A percentile compares a stretch with the other conserved stretches of the same genome.
Conservation (phyloP, 2,329 filamentous ascomycete genomes). For the Ophiostoma fasciatum region DNA sequence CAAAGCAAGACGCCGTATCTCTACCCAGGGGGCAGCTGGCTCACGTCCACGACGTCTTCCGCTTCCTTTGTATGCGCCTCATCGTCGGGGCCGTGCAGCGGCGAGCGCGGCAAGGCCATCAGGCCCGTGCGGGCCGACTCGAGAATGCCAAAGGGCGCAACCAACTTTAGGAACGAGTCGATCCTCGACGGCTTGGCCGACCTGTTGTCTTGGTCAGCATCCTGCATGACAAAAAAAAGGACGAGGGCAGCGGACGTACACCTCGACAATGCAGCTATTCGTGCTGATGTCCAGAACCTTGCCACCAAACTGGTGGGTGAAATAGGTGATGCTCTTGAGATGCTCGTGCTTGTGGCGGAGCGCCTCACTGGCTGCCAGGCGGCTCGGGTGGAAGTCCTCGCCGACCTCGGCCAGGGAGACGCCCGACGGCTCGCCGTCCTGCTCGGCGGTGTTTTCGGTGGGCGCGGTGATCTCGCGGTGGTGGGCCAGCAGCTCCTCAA, state of each 20-base stretch:
- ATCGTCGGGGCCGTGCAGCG: slow-evolving; percentile 61
- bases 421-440: slow-evolving; percentile 20
- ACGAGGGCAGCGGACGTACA: slow-evolving; percentile 45
- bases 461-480: slow-evolving; percentile 67
- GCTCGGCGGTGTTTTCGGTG: slow-evolving; percentile 31
- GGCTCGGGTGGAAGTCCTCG: slow-evolving; percentile 78
- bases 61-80: slow-evolving; percentile 64
- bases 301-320: slow-evolving; percentile 93
- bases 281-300: slow-evolving; percentile 97
- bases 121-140: slow-evolving; percentile 91
- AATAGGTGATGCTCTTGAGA: slow-evolving; percentile 86
- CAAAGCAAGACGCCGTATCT: neutral
- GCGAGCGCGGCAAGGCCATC: slow-evolving; percentile 91
- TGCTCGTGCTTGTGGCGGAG: slow-evolving; percentile 96
- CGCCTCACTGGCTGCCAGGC: slow-evolving; percentile 73
- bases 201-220: slow-evolving; percentile 24
- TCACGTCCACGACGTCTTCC: slow-evolving; percentile 87
- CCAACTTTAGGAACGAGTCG: slow-evolving; percentile 93
- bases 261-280: slow-evolving; percentile 94
- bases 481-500: slow-evolving; percentile 89
- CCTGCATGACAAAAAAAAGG: neutral
- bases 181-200: slow-evolving; percentile 89
- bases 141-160: slow-evolving; percentile 86
- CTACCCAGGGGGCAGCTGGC: slow-evolving; percentile 83
- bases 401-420: slow-evolving; percentile 30